Percentiles rank a stretch among this genome's conserved stretches.
These are phyloP conservation scores for Malassezia obtusa DNA, from an alignment of 1,284 basidiomycete species.

Conservation along the genomic window DNA sequence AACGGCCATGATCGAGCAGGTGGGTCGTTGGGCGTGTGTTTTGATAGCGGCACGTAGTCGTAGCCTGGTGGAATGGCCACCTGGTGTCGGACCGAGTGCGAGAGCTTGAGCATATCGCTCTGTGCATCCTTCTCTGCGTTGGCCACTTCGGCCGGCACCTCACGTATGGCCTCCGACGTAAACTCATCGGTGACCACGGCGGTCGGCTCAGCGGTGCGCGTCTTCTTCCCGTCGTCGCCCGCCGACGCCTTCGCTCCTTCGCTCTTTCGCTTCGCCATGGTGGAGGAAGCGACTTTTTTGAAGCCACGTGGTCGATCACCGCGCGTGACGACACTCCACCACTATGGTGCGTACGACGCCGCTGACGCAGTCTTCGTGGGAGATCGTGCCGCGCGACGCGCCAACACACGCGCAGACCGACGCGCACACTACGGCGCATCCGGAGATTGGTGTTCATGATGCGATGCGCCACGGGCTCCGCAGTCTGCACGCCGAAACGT, in stretches of 20 bases:
- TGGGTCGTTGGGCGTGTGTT: constrained; percentile 82
- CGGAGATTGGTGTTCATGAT: constrained; percentile 39
- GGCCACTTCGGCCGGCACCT: constrained; percentile 16
- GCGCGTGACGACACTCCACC: not conserved
- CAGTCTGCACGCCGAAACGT: constrained; percentile 28
- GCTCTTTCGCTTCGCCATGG: constrained; percentile 1
- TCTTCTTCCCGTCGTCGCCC: constrained; percentile 16
- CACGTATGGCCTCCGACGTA: constrained; percentile 23
- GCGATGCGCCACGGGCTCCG: constrained; percentile 38
- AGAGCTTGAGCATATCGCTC: constrained; percentile 28
- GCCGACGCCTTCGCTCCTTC: not conserved
- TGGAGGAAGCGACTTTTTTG: not conserved
- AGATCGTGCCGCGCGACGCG: constrained; percentile 25
- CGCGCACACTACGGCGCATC: constrained; percentile 29
- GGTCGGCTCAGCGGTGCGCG: constrained; percentile 18
- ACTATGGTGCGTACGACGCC: not conserved
- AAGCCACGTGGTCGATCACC: constrained; percentile 4
- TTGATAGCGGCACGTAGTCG: constrained; percentile 78
- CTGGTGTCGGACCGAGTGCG: constrained; percentile 65
- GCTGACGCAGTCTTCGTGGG: constrained; percentile 1
- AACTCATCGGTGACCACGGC: constrained; percentile 37
- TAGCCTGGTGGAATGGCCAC: constrained; percentile 89
- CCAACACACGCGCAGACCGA: constrained; percentile 20
- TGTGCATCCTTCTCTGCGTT: constrained; percentile 16
- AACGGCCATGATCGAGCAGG: constrained; percentile 91